Evolutionary conservation across 2,329 filamentous ascomycete species (phyloP), one percentile per base, ranked within the genome.

Genomic region (Colletotrichum sublineola): DNA sequence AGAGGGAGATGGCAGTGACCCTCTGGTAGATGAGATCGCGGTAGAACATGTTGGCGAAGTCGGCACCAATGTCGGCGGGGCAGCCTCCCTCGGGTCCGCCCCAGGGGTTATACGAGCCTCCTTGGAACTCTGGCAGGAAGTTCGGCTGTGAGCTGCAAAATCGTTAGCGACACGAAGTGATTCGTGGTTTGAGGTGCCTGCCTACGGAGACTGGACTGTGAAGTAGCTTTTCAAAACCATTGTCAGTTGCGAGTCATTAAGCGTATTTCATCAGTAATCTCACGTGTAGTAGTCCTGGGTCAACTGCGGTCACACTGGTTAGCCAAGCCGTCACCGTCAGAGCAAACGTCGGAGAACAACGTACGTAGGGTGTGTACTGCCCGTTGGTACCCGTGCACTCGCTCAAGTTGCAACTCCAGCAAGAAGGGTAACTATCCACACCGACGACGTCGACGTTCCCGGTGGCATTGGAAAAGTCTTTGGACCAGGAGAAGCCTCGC

Each of bases 31-130:
- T 87, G 65, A 91, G 85, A 76, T 91, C 87, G 14, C 89, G 84
- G 77, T 92, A 92, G 80, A 90, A 92, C 5, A 92, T 78, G 68
- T 91, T 91, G 1, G 87, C 89, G 74, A 90, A 92, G 58, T 90
- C 87, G 0, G 86, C 83, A 1, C 87, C 87, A 24, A 87, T 89
- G 55, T 89, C 86, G 2, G 80, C 80, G 0, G 85, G 82, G 56
- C 88, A 90, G 3, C 86, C 87, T 31, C 84, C 89, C 77, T 87
- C 83, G 0, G 88, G 89, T 5, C 89, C 89, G 48, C 86, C 88
- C 89, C 89, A 92, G 0, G 88, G 87, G 71, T 90, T 89, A 77
- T 90, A 91, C 1, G 82, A 86, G 7, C 89, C 89, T 14, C 88
- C 88, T 73, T 90, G 87, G 77, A 91, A 90, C 68, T 90, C 89